These are phyloP conservation scores for Artemisia argyi DNA, from an alignment of 129 eudicot species.

Conservation along the genomic window DNA sequence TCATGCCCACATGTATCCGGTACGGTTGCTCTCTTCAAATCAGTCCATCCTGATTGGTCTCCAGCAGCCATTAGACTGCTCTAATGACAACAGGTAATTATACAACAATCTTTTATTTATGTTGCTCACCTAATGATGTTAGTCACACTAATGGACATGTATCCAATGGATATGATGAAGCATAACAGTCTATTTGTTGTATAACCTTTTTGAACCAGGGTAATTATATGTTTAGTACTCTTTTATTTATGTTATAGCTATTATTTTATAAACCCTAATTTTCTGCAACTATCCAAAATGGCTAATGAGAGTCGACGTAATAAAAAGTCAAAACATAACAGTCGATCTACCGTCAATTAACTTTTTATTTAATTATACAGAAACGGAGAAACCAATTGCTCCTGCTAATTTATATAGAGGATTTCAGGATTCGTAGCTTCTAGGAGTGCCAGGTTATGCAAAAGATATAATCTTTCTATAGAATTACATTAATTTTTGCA, in stretches of 20 bases:
- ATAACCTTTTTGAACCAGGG: too few species aligned
- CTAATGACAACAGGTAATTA: slow-evolving; percentile 66
- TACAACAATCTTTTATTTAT: too few species aligned
- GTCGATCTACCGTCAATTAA: not conserved
- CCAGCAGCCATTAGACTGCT: slow-evolving; percentile 77
- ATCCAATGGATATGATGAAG: too few species aligned
- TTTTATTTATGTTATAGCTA: too few species aligned
- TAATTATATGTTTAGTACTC: too few species aligned
- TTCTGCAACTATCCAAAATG: too few species aligned
- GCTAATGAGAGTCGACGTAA: too few species aligned
- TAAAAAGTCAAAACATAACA: too few species aligned
- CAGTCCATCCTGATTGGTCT: slow-evolving; percentile 68
- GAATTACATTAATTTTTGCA: not conserved
- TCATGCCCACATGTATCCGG: slow-evolving; percentile 87
- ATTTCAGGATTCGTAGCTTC: slow-evolving; percentile 89
- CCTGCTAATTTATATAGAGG: slow-evolving; percentile 72
- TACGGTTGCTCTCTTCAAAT: slow-evolving; percentile 64
- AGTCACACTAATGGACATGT: too few species aligned
- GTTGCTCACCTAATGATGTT: too few species aligned
- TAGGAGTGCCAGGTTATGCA: slow-evolving; percentile 85
- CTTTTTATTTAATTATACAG: slow-evolving; percentile 39
- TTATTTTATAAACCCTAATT: too few species aligned
- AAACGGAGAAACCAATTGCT: slow-evolving; percentile 87
- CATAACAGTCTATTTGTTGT: too few species aligned
- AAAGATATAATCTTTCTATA: slow-evolving; percentile 55